Percentiles rank a stretch among this genome's conserved stretches.
These are phyloP conservation scores for Bipolaris zeicola DNA, from an alignment of 2,329 filamentous ascomycete genomes.

Conservation along the genomic window DNA sequence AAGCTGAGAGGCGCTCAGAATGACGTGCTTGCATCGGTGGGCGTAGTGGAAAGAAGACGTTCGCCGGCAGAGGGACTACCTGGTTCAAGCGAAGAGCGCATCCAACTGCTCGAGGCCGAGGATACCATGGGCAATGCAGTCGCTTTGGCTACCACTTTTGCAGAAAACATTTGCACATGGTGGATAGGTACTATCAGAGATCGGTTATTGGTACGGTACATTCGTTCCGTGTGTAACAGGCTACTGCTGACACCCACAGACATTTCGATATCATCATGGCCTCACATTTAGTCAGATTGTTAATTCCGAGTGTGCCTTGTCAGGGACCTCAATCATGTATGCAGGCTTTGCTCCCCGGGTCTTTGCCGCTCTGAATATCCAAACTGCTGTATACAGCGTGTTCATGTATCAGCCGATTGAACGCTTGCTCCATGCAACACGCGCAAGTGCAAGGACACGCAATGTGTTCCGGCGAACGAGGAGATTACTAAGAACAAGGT, in stretches of 20 bases:
- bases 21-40: constrained; percentile 54
- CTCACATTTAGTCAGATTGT: constrained; percentile 36
- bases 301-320: constrained; percentile 25
- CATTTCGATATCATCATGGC: constrained; percentile 33
- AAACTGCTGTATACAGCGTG: constrained; percentile 26
- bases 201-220: constrained; percentile 29
- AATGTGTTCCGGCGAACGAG: constrained; percentile 30
- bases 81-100: constrained; percentile 33
- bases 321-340: constrained; percentile 33
- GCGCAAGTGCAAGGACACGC: constrained; percentile 27
- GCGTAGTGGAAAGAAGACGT: constrained; percentile 52
- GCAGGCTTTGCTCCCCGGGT: constrained; percentile 34
- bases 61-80: constrained; percentile 35
- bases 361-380: constrained; percentile 27
- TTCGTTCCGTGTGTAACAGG: background rate
- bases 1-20: constrained; percentile 54
- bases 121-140: constrained; percentile 36
- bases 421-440: constrained; percentile 30
- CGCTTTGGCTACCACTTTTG: constrained; percentile 29
- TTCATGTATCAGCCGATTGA: constrained; percentile 36
- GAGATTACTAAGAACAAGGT: constrained; percentile 29
- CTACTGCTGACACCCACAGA: constrained; percentile 18
- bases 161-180: constrained; percentile 42
- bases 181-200: constrained; percentile 43
- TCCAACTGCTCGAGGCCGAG: constrained; percentile 40